phyloP scores from a whole-genome alignment of 2,329 filamentous ascomycete genomes.

The Aplosporella prunicola region DNA sequence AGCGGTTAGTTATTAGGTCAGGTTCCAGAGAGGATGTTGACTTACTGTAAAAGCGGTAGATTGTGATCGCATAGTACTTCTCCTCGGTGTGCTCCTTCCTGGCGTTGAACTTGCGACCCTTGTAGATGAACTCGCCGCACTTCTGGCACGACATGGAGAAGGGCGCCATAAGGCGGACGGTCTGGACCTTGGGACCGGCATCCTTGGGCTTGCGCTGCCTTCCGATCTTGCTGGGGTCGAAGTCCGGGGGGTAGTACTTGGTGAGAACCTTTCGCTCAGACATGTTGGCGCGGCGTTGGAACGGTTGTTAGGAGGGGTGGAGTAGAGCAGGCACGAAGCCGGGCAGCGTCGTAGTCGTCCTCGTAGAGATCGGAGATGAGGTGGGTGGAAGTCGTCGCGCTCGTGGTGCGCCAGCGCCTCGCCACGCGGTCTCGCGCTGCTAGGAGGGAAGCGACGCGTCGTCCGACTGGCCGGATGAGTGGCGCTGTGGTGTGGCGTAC shows the following conservation, averaged over 20 bases:
- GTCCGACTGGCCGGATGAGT: too few relatives aligned
- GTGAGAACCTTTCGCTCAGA: slow-evolving; percentile 9
- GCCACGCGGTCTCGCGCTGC: too few relatives aligned
- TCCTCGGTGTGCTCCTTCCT: slow-evolving; percentile 88
- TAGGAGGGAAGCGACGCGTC: too few relatives aligned
- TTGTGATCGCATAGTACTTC: slow-evolving; percentile 78
- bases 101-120: slow-evolving; percentile 90
- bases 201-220: slow-evolving; percentile 61
- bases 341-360: too few relatives aligned
- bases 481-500: too few relatives aligned
- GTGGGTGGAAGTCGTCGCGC: too few relatives aligned
- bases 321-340: too few relatives aligned
- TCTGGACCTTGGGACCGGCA: slow-evolving; percentile 70
- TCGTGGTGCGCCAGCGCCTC: too few relatives aligned
- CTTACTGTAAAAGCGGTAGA: slow-evolving; percentile 88
- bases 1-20: too few relatives aligned
- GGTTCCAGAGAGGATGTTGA: too few relatives aligned
- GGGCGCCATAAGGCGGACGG: slow-evolving; percentile 82
- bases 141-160: slow-evolving; percentile 68
- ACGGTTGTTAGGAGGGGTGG: neutral
- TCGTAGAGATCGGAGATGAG: too few relatives aligned
- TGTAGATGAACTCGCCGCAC: slow-evolving; percentile 78
- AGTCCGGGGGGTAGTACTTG: slow-evolving; percentile 67
- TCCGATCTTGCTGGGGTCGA: slow-evolving; percentile 73
- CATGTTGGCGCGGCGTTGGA: slow-evolving; percentile 12